phyloP scores from a whole-genome alignment of 805 yeast species.

The Saccharomycopsis vini region DNA sequence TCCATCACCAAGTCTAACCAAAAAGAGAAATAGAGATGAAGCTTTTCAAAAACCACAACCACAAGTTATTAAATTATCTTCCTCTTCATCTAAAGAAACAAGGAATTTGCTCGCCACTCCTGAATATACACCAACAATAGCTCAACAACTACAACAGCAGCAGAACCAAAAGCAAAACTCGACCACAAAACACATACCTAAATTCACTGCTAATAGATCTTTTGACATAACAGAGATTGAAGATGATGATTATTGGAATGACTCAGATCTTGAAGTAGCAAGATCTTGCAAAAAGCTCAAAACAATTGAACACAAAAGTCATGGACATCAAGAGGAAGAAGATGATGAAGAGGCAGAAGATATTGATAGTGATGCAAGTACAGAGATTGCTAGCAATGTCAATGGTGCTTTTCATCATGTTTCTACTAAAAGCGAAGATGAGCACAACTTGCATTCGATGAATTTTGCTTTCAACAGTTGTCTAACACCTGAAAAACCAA shows the following conservation, averaged over 20 bases:
- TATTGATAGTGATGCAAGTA: constrained; percentile 15
- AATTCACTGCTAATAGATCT: constrained; percentile 6
- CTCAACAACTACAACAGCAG: too few relatives aligned
- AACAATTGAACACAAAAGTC: not conserved
- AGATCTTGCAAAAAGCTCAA: not conserved
- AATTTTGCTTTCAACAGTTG: constrained; percentile 3
- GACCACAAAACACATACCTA: not conserved
- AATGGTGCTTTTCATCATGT: constrained; percentile 8
- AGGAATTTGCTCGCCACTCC: too few relatives aligned
- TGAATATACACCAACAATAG: constrained; percentile 1
- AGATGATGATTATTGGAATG: too few relatives aligned
- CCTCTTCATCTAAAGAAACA: too few relatives aligned
- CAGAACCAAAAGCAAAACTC: too few relatives aligned
- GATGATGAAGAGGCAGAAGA: too few relatives aligned
- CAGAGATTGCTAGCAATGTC: constrained; percentile 15
- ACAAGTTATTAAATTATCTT: too few relatives aligned
- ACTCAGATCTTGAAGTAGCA: too few relatives aligned
- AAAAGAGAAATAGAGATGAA: not conserved
- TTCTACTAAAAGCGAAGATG: constrained; percentile 2
- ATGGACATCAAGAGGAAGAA: too few relatives aligned
- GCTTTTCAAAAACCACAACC: too few relatives aligned
- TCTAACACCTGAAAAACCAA: constrained; percentile 14
- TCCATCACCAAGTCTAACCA: not conserved
- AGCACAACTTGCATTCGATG: not conserved
- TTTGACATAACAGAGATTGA: too few relatives aligned